A percentile compares a stretch with the other conserved stretches of the same genome.
Evolutionary conservation across 192 early-diverging fungal species (phyloP).

Genomic region (Umbelopsis ramanniana): DNA sequence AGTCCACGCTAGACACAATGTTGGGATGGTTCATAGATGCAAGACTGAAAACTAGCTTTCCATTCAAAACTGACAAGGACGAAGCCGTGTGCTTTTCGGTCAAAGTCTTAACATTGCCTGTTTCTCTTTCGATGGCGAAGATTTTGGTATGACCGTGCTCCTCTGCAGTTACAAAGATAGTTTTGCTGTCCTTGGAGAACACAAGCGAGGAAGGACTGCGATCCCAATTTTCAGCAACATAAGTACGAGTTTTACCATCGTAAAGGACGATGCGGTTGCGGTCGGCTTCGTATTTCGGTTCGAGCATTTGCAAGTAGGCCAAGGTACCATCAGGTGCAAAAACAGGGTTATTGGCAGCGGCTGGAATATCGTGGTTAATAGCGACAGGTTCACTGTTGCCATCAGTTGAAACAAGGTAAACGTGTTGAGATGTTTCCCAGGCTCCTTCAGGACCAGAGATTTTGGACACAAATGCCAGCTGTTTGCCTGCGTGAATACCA

Average conservation of each 20-base stretch:
- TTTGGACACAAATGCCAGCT: constrained; percentile 76
- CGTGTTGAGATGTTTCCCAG: constrained; percentile 77
- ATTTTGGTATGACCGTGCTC: constrained; percentile 71
- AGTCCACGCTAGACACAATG: constrained; percentile 38
- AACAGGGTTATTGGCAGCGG: constrained; percentile 64
- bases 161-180: constrained; percentile 64
- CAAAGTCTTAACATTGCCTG: constrained; percentile 50
- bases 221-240: constrained; percentile 65
- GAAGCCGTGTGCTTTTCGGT: constrained; percentile 54
- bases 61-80: constrained; percentile 42
- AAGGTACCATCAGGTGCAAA: constrained; percentile 71
- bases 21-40: constrained; percentile 51
- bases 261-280: constrained; percentile 72
- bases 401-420: constrained; percentile 66
- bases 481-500: constrained; percentile 23
- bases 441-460: constrained; percentile 62
- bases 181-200: constrained; percentile 62
- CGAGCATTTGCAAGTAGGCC: constrained; percentile 77
- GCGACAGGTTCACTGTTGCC: constrained; percentile 50
- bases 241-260: constrained; percentile 40
- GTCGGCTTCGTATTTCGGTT: constrained; percentile 77
- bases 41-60: constrained; percentile 50
- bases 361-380: constrained; percentile 52
- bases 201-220: constrained; percentile 58
- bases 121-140: constrained; percentile 61